Percentiles rank a stretch among this genome's conserved stretches.
These are phyloP conservation scores for Penicillium atrosanguineum DNA, from an alignment of 495 filamentous ascomycete species.

Conservation along the genomic window DNA sequence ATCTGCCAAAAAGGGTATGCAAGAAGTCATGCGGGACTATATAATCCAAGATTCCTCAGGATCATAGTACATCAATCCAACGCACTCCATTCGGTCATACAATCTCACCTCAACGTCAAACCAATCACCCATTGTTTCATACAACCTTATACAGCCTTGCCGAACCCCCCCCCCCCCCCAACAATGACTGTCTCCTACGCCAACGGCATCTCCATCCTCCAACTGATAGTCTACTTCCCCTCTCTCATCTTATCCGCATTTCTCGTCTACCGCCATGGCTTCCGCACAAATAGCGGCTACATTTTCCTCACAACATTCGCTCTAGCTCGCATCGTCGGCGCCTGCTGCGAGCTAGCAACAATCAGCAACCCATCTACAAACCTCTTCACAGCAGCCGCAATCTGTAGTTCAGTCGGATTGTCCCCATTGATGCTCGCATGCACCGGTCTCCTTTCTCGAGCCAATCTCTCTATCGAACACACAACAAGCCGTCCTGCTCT, in stretches of 20 bases:
- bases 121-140: not conserved
- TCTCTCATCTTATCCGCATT: constrained; percentile 28
- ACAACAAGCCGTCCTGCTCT: constrained; percentile 11
- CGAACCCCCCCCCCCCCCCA: not conserved
- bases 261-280: constrained; percentile 39
- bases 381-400: constrained; percentile 22
- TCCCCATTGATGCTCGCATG: constrained; percentile 28
- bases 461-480: constrained; percentile 22
- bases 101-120: not conserved
- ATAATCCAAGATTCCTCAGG: not conserved
- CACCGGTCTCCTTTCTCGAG: constrained; percentile 25
- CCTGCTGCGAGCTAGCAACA: constrained; percentile 35
- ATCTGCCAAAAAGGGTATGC: constrained; percentile 3
- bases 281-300: constrained; percentile 33
- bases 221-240: constrained; percentile 36
- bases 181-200: constrained; percentile 27
- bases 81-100: not conserved
- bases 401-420: constrained; percentile 29
- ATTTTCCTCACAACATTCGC: constrained; percentile 37
- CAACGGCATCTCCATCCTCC: constrained; percentile 35
- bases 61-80: not conserved
- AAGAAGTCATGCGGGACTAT: constrained; percentile 2
- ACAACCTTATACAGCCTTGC: not conserved
- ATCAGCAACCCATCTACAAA: constrained; percentile 25
- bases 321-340: constrained; percentile 35